Evolutionary conservation across 352 stramenopile genomes (phyloP).

Genomic region (Phytophthora meadii): DNA sequence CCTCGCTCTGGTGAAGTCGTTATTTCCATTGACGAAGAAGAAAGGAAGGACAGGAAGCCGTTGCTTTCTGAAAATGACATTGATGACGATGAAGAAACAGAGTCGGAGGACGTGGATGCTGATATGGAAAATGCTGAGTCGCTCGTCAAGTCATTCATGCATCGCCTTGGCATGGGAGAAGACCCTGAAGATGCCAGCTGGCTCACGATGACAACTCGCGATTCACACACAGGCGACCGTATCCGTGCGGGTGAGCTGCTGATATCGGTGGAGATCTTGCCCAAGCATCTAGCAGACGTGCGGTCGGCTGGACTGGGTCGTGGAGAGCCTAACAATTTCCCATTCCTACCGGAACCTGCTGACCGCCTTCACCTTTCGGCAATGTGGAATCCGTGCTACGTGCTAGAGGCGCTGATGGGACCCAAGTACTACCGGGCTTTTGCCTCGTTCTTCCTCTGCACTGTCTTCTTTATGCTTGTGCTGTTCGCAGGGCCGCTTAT

Average conservation of each 20-base stretch:
- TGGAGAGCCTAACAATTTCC: conserved; percentile 84
- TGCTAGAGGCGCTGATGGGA: conserved; percentile 79
- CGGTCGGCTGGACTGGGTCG: conserved; percentile 78
- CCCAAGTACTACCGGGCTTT: conserved; percentile 79
- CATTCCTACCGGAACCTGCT: conserved; percentile 71
- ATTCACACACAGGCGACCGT: conserved; percentile 63
- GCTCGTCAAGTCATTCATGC: conserved; percentile 76
- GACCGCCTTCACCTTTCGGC: conserved; percentile 78
- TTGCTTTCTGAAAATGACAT: conserved; percentile 30
- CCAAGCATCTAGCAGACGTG: conserved; percentile 55
- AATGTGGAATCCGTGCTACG: conserved; percentile 87
- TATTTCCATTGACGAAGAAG: conserved; percentile 34
- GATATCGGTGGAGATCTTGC: conserved; percentile 80
- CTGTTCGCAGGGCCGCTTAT: conserved; percentile 78
- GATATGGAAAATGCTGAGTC: conserved; percentile 73
- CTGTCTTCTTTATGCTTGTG: conserved; percentile 59
- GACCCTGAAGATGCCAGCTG: conserved; percentile 78
- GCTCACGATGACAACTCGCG: conserved; percentile 78
- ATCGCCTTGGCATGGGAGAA: conserved; percentile 80
- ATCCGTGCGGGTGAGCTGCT: conserved; percentile 69
- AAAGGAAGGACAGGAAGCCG: conserved; percentile 23
- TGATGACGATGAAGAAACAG: conserved; percentile 35
- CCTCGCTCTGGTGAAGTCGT: conserved; percentile 29
- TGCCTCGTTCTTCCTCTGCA: conserved; percentile 67
- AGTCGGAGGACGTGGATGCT: conserved; percentile 31